Evolutionary conservation across 306 rosid genomes (phyloP), one percentile per base, ranked within the genome.

Genomic region (Leucaena leucocephala): DNA sequence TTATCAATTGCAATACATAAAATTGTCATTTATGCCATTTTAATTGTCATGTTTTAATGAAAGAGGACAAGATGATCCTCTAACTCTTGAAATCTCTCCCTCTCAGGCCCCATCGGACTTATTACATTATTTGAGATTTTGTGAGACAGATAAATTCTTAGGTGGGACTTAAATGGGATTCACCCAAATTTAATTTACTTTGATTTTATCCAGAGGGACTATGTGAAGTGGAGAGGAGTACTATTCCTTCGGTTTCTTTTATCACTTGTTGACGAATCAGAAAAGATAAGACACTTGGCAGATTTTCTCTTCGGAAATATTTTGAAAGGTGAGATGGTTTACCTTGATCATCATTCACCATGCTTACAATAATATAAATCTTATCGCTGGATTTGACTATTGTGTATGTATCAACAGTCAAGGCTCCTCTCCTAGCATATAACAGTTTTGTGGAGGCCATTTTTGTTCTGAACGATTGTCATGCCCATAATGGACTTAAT

Each of bases 201-300:
- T 58, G 71, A 16, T 82, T 62, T 48, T 80, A 67, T 40, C 14
- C 55, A 93, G 98, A 90, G 97, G 77, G 98, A 94, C 86, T 94
- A 92, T 15, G 98, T 92, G 86, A 94, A 94, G 87, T 94, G 98
- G 98, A 91, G 91, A 87, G 98, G 97, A 79, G 97, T 94, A 80
- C 85, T 94, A 62, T 94, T 94, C 87, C 90, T 92, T 71, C 89
- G 98, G 76, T 94, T 94, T 88, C 98, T 94, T 78, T 81, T 94
- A 79, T 91, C 98, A 10, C 97, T 94, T 17, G 98, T 94, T 77
- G 98, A 94, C 43, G 95, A 92, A 82, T 94, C 98, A 67, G 98
- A 91, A 78, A 94, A 89, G 89, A 91, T 92, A 77, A 87, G 87
- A 70, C 93, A 85, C 73, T 84, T 94, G 10, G 89, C 98, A 0